phyloP scores from a whole-genome alignment of 2,329 filamentous ascomycete genomes.

The Botrytis fragariae region DNA sequence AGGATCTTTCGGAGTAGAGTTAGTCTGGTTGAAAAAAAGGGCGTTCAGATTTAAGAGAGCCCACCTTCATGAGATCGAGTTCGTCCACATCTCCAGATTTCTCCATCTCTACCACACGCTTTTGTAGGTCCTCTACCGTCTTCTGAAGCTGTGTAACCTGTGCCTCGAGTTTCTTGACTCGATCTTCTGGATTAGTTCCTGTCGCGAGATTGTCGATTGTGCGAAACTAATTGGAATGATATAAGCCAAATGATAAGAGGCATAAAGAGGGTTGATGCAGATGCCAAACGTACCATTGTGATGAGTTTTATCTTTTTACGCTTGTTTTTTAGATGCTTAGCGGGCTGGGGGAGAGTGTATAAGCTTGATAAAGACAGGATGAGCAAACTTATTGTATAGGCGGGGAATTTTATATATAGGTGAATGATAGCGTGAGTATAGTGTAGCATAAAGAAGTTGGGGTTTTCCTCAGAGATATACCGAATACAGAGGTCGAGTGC shows the following conservation, averaged over 20 bases:
- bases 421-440: no score
- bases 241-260: not conserved
- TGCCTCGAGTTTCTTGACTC: slow-evolving; percentile 2
- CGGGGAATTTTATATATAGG: no score
- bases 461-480: no score
- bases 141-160: slow-evolving; percentile 6
- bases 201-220: slow-evolving; percentile 6
- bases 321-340: no score
- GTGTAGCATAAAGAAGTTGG: no score
- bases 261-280: not conserved
- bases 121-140: not conserved
- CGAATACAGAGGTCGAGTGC: no score
- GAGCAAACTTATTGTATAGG: no score
- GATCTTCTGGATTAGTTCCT: not conserved
- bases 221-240: not conserved
- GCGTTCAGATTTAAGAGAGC: not conserved
- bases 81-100: not conserved
- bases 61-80: slow-evolving; percentile 6
- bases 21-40: not conserved
- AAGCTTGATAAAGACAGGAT: not conserved
- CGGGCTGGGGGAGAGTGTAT: not conserved
- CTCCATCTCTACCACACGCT: not conserved
- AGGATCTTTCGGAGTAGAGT: not conserved
- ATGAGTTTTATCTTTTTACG: no score
- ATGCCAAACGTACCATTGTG: not conserved